Conservation (phyloP, 2,329 filamentous ascomycete genomes). For the Cladosporium sp. region DNA sequence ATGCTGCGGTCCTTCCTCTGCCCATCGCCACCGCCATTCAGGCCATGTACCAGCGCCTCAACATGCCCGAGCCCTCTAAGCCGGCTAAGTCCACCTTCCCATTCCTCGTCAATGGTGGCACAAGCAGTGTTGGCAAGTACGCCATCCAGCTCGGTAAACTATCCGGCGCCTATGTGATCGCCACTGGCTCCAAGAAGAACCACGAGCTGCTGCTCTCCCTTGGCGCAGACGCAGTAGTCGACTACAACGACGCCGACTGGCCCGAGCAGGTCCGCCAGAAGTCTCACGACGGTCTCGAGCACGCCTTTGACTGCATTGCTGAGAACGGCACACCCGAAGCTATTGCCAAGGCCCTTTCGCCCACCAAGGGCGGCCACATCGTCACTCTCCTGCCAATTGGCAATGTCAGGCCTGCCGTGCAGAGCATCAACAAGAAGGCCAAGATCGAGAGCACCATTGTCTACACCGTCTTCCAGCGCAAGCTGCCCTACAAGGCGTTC, state of each 20-base stretch:
- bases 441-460: conserved; percentile 46
- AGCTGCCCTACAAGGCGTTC: conserved; percentile 13
- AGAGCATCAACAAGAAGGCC: conserved; percentile 45
- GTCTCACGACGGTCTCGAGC: conserved; percentile 32
- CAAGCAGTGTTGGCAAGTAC: conserved; percentile 29
- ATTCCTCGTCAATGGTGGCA: conserved; percentile 34
- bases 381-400: conserved; percentile 58
- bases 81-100: conserved; percentile 30
- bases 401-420: conserved; percentile 54
- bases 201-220: conserved; percentile 21
- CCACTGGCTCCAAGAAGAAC: conserved; percentile 25
- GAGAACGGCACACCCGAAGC: conserved; percentile 45
- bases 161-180: conserved; percentile 45
- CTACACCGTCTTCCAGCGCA: conserved; percentile 10
- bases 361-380: conserved; percentile 45
- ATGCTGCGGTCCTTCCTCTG: conserved; percentile 37
- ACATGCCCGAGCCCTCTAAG: conserved; percentile 42
- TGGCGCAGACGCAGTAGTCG: conserved; percentile 12
- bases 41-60: conserved; percentile 41
- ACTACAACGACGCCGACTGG: conserved; percentile 16
- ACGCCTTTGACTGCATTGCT: conserved; percentile 55
- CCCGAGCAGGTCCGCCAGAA: conserved; percentile 12
- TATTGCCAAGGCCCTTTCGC: conserved; percentile 46
- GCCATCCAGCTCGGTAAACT: conserved; percentile 42
- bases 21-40: conserved; percentile 39